Evolutionary conservation across 106 monocot genomes (phyloP), one percentile per base, ranked within the genome.

Genomic region (Acanthochlamys bracteata): DNA sequence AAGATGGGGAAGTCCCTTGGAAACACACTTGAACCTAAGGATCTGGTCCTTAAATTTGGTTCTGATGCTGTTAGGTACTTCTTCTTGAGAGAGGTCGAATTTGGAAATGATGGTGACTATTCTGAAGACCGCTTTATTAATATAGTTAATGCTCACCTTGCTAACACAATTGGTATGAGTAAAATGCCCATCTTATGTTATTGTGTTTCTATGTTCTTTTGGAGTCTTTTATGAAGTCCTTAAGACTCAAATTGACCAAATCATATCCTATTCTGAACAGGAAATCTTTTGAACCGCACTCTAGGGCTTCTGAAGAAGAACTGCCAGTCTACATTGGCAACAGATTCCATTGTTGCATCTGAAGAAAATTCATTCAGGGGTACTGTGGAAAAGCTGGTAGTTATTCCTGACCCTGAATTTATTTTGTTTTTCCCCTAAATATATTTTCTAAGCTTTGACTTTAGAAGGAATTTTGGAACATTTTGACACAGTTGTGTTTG

Each of bases 1-100:
- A 98, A 98, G 82, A 98, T 98, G 96, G 91, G 96, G 12, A 98
- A 98, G 70, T 91, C 96, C 72, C 56, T 98, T 66, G 91, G 96
- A 62, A 98, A 98, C 70, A 98, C 91, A 69, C 77, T 98, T 67
- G 96, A 98, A 62, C 96, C 91, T 26, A 88, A 80, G 60, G 88
- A 98, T 75, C 70, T 91, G 63, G 96, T 98, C 12, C 45, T 74
- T 47, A 88, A 59, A 75, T 98, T 98, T 77, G 96, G 96, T 66
- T 72, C 83, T 70, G 91, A 98, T 83, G 88, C 91, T 60, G 91
- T 98, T 39, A 77, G 91, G 60, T 98, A 91, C 72, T 98, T 98
- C 61, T 91, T 98, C 74, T 79, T 98, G 73, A 78, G 91, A 56
- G 96, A 98, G 79, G 85, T 98, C 33, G 96, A 98, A 67, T 88